Conservation (phyloP, 305 asterid genomes). For the Solanum hybrid region DNA sequence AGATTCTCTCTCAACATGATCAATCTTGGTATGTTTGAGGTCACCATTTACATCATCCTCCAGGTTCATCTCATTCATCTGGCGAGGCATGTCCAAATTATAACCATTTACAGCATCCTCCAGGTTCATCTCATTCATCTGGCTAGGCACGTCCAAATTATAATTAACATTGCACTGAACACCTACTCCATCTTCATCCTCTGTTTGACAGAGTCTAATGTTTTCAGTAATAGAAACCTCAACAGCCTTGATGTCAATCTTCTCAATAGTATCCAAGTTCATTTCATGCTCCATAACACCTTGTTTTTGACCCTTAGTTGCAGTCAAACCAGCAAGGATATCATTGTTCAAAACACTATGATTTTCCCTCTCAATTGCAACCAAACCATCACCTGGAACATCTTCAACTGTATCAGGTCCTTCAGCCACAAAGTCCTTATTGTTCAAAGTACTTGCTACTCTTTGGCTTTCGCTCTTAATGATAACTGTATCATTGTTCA, state of each 20-base stretch:
- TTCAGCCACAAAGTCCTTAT: constrained; percentile 14
- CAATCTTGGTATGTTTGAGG: neutral
- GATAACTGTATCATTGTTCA: neutral
- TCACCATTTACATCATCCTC: neutral
- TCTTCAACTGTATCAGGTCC: constrained; percentile 10
- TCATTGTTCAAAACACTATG: neutral
- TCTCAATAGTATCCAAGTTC: constrained; percentile 4
- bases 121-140: neutral
- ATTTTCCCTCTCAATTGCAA: neutral
- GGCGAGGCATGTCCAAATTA: neutral
- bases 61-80: neutral
- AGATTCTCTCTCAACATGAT: neutral
- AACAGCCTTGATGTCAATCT: constrained; percentile 14
- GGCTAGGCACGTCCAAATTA: neutral
- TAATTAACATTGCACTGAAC: neutral
- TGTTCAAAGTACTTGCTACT: constrained; percentile 1
- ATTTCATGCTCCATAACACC: constrained; percentile 17
- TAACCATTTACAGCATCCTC: neutral
- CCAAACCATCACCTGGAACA: neutral
- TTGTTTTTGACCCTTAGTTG: neutral
- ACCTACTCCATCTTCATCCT: neutral
- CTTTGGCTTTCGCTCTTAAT: neutral
- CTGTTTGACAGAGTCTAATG: constrained; percentile 2
- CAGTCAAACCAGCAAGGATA: neutral
- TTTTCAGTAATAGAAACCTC: constrained; percentile 10